Evolutionary conservation across 306 rosid species (phyloP).

Genomic region (Crataegus laevigata): DNA sequence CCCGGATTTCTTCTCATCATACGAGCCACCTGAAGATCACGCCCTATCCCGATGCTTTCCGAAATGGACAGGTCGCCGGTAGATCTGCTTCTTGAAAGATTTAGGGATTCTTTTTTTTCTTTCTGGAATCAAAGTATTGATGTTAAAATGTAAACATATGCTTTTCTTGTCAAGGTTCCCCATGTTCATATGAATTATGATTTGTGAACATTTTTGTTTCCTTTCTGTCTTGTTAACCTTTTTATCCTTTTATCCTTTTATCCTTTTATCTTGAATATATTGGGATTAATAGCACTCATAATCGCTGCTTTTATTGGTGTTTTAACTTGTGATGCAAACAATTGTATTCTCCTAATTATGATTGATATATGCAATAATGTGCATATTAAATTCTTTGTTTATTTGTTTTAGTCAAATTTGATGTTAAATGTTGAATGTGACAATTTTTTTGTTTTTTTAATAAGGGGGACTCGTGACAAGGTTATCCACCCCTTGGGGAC

Average conservation of each 20-base stretch:
- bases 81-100: constrained; percentile 28
- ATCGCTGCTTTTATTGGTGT: not conserved
- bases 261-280: constrained; percentile 4
- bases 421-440: not conserved
- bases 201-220: not conserved
- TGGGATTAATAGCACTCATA: constrained; percentile 7
- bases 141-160: constrained; percentile 18
- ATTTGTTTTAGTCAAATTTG: not conserved
- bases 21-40: constrained; percentile 28
- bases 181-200: constrained; percentile 4
- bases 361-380: not conserved
- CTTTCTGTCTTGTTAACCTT: not conserved
- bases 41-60: constrained; percentile 44
- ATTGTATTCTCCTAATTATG: not conserved
- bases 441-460: not conserved
- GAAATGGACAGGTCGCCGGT: constrained; percentile 29
- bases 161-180: constrained; percentile 5
- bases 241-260: not conserved
- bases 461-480: too few relatives aligned
- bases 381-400: not conserved
- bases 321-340: not conserved
- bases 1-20: constrained; percentile 59
- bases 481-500: too few relatives aligned
- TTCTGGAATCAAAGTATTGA: not conserved
- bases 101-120: constrained; percentile 9